These are phyloP conservation scores for Takakia lepidozioides DNA, from an alignment of 225 moss, liverwort and hornwort species.

Conservation along the genomic window DNA sequence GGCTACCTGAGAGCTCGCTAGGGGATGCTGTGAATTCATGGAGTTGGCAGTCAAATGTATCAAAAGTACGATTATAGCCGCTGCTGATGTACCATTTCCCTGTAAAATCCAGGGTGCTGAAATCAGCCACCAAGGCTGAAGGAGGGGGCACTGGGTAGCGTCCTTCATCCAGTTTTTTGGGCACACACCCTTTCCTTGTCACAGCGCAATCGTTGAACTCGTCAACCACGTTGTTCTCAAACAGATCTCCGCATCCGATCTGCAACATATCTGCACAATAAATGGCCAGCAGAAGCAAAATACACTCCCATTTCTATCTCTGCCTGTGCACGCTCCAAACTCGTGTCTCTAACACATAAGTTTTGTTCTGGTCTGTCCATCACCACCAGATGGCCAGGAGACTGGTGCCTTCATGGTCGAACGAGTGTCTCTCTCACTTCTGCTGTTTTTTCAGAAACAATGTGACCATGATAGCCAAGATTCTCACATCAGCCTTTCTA, in stretches of 20 bases:
- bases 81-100: conserved; percentile 97
- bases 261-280: conserved; percentile 14
- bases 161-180: conserved; percentile 81
- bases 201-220: conserved; percentile 98
- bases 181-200: conserved; percentile 81
- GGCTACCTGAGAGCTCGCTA: conserved; percentile 37
- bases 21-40: conserved; percentile 59
- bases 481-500: neutral
- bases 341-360: neutral
- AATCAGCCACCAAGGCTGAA: conserved; percentile 50
- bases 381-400: too few species aligned
- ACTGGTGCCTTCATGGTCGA: too few species aligned
- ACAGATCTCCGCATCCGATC: conserved; percentile 92
- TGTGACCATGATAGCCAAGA: too few species aligned
- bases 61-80: conserved; percentile 84
- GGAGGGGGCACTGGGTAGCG: conserved; percentile 63
- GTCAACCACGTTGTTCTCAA: conserved; percentile 84
- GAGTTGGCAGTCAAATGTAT: conserved; percentile 90
- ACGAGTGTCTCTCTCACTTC: too few species aligned
- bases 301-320: too few species aligned
- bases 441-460: too few species aligned
- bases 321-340: neutral
- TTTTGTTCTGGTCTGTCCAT: too few species aligned
- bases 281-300: too few species aligned
- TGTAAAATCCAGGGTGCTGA: conserved; percentile 53